Evolutionary conservation across 257 asterid genomes (phyloP).

Genomic region (Euphrasia confusa): DNA sequence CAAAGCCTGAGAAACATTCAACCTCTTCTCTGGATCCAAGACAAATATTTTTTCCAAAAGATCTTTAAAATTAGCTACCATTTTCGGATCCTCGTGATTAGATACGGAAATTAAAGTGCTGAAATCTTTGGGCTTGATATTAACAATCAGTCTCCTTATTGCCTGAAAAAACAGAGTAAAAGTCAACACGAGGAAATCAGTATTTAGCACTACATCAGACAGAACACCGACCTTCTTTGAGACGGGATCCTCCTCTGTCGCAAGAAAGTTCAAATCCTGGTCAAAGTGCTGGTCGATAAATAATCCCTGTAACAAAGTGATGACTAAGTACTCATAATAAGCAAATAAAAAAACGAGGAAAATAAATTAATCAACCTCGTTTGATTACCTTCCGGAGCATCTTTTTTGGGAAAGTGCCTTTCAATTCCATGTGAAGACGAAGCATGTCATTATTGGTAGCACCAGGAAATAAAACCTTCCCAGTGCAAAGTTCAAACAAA

Average conservation of each 20-base stretch:
- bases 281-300: constrained; percentile 87
- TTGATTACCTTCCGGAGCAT: constrained; percentile 87
- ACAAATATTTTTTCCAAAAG: constrained; percentile 83
- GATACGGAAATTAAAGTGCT: constrained; percentile 68
- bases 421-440: constrained; percentile 95
- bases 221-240: constrained; percentile 70
- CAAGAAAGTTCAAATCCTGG: constrained; percentile 82
- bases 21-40: constrained; percentile 95
- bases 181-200: constrained; percentile 17
- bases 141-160: constrained; percentile 69
- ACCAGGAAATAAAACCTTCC: constrained; percentile 96
- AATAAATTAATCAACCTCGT: background rate
- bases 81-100: constrained; percentile 92
- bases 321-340: constrained; percentile 10
- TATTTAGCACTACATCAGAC: background rate
- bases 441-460: constrained; percentile 94
- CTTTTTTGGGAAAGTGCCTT: constrained; percentile 93
- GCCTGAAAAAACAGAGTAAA: constrained; percentile 47
- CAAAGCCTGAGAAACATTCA: constrained; percentile 91
- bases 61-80: constrained; percentile 88
- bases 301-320: constrained; percentile 57
- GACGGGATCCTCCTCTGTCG: constrained; percentile 92
- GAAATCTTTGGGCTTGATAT: constrained; percentile 90
- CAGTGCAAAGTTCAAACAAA: constrained; percentile 89
- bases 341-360: constrained; percentile 9